A percentile compares a stretch with the other conserved stretches of the same genome.
phyloP scores from a whole-genome alignment of 2,329 filamentous ascomycete genomes.

The Cytospora mali region DNA sequence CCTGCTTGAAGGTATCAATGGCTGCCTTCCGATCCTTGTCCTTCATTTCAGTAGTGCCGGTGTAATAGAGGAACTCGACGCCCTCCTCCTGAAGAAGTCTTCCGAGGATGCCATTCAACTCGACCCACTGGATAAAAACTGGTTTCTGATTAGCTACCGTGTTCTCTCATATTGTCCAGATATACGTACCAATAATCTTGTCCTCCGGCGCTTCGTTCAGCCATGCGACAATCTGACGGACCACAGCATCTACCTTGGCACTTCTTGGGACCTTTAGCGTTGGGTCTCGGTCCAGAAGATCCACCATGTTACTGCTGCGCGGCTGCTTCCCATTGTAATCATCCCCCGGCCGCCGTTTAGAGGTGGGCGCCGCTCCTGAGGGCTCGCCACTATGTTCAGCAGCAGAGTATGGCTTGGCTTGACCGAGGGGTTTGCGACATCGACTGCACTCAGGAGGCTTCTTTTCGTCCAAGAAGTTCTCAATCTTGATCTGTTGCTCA shows the following conservation, averaged over 20 bases:
- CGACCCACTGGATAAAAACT: constrained; percentile 43
- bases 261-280: not conserved
- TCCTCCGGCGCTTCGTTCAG: not conserved
- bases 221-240: constrained; percentile 5
- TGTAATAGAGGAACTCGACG: constrained; percentile 43
- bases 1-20: not conserved
- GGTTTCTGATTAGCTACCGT: not conserved
- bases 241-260: not conserved
- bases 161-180: constrained; percentile 21
- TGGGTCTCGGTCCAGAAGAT: not conserved
- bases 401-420: not conserved
- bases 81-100: constrained; percentile 37
- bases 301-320: not conserved
- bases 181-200: constrained; percentile 8
- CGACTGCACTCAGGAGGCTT: not conserved
- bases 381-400: not conserved
- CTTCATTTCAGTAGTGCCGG: constrained; percentile 33
- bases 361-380: no score
- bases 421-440: not conserved
- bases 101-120: constrained; percentile 40
- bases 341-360: no score
- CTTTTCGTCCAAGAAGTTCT: not conserved
- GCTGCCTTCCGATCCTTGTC: not conserved
- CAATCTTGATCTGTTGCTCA: not conserved
- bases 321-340: constrained; percentile 3